Evolutionary conservation across 2,329 filamentous ascomycete genomes (phyloP).

Genomic region (Aspergillus fructus): DNA sequence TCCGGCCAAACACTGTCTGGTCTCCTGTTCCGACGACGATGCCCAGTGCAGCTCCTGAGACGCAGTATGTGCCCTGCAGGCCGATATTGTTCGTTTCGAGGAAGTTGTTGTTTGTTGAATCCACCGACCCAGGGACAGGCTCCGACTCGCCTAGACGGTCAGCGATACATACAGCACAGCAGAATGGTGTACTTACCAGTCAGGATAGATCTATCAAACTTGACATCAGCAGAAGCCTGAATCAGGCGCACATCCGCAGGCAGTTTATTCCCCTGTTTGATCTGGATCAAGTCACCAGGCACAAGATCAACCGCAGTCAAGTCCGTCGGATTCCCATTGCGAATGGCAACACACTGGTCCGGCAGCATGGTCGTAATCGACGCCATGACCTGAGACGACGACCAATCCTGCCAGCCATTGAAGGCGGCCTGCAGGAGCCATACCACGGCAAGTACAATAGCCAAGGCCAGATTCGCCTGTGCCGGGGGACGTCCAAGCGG

Average conservation of each 20-base stretch:
- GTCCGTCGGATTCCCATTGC: slow-evolving; percentile 55
- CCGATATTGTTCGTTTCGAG: slow-evolving; percentile 75
- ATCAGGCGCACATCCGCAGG: slow-evolving; percentile 72
- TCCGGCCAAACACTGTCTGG: slow-evolving; percentile 71
- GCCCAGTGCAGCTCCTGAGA: slow-evolving; percentile 65
- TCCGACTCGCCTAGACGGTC: slow-evolving; percentile 63
- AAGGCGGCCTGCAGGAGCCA: slow-evolving; percentile 70
- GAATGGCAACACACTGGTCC: slow-evolving; percentile 65
- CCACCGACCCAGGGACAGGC: slow-evolving; percentile 62
- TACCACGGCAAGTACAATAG: slow-evolving; percentile 69
- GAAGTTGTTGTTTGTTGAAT: slow-evolving; percentile 71
- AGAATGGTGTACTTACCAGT: slow-evolving; percentile 52
- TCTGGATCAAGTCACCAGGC: slow-evolving; percentile 67
- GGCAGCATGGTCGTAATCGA: slow-evolving; percentile 81
- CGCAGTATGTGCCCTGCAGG: slow-evolving; percentile 76
- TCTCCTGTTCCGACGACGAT: slow-evolving; percentile 72
- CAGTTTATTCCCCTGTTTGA: slow-evolving; percentile 71
- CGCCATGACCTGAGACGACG: slow-evolving; percentile 72
- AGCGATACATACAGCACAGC: background rate
- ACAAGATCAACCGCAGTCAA: slow-evolving; percentile 63
- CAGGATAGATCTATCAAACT: slow-evolving; percentile 71
- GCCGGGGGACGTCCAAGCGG: slow-evolving; percentile 72
- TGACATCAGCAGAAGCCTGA: slow-evolving; percentile 66
- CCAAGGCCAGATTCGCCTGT: slow-evolving; percentile 68
- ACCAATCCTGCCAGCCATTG: slow-evolving; percentile 73